Evolutionary conservation across 768 basidiomycete species (phyloP).

Genomic region (Kwoniella dejecticola): DNA sequence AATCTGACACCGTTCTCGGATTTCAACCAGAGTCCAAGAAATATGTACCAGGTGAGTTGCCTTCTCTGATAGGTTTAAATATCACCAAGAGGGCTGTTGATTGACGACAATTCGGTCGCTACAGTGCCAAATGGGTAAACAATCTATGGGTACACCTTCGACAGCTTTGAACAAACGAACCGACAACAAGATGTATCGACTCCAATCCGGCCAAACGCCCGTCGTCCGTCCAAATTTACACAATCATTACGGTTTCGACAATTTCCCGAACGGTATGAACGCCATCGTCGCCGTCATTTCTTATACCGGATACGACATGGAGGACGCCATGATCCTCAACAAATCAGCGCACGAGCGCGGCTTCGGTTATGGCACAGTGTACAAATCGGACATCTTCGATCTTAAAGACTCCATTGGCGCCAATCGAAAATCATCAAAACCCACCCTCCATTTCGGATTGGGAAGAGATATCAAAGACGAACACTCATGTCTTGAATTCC

Average conservation of each 20-base stretch:
- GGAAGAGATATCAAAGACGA: constrained; percentile 68
- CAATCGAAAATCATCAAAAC: constrained; percentile 61
- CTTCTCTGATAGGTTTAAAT: neutral
- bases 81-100: constrained; percentile 22
- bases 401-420: constrained; percentile 77
- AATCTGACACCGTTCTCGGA: constrained; percentile 99
- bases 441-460: constrained; percentile 85
- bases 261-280: constrained; percentile 97
- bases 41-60: constrained; percentile 56
- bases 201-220: constrained; percentile 93
- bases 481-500: constrained; percentile 58
- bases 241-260: constrained; percentile 95
- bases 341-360: constrained; percentile 98
- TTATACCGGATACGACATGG: constrained; percentile 99
- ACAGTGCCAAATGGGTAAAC: constrained; percentile 99
- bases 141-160: constrained; percentile 98
- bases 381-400: constrained; percentile 91
- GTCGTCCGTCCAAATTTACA: constrained; percentile 89
- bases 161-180: constrained; percentile 88
- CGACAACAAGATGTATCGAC: constrained; percentile 95
- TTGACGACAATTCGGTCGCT: neutral
- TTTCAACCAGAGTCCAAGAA: constrained; percentile 83
- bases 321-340: constrained; percentile 99
- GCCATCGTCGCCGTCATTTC: constrained; percentile 99
- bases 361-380: constrained; percentile 93